Base-by-base conservation (phyloP, 352 stramenopile genomes). In the Globisporangium irregulare region DNA sequence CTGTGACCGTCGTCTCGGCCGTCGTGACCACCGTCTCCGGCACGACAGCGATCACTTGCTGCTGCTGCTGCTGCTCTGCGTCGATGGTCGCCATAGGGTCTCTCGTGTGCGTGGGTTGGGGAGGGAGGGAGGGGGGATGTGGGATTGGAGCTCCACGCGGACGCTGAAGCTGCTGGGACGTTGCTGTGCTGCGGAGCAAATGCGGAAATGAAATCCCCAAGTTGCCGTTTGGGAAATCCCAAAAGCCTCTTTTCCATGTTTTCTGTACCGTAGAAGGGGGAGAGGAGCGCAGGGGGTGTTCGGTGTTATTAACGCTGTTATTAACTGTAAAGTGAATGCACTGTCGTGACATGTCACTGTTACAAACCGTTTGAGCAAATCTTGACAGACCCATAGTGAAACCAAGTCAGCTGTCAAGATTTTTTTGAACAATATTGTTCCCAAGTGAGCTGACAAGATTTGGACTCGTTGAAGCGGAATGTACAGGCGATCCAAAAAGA, bases 151-250 rank as follows among this genome's bases (percentile, higher is more conserved):
- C 18, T 22, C 43, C 18, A n/a, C 43, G n/a, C 50, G 20, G 8
- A 20, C n/a, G 29, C 55, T 41, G 27, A n/a, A 29, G 24, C 54
- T 59, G 18, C 27, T 61, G 53, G 53, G 53, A n/a, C 24, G 43
- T 51, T 51, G 43, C 43, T 51, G 43, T 51, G 43, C 24, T 22
- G 29, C 32, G 55, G 32, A 29, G 55, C 55, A 59, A 64, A 62
- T 69, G 64, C 29, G 64, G 56, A 64, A 69, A 59, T 69, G 62
- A 43, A 25, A 34, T 46, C 10, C 18, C 43, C 34, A 46, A 50
- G 43, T 68, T 68, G 64, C 64, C 46, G 55, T 69, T 69, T 63
- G 64, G 20, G 20, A 15, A 25, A 25, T 41, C 27, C 15, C 24
- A 46, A 46, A 18, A 46, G 38, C 14, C 3, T 24, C 24, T 62